Conservation (phyloP, 2,329 filamentous ascomycete species). For the Pestalotiopsis sp. region DNA sequence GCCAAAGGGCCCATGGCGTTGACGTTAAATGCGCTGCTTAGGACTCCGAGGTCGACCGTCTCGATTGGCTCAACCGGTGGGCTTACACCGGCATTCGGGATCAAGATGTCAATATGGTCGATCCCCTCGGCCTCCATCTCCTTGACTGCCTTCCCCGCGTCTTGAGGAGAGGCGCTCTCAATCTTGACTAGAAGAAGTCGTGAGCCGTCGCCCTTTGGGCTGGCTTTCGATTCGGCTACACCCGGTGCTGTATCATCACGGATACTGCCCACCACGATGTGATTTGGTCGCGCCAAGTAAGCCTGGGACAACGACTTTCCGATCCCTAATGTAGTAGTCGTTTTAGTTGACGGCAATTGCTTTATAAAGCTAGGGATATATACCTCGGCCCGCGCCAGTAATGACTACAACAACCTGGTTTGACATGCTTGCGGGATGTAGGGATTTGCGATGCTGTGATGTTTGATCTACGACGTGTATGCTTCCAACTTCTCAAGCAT, state of each 20-base stretch:
- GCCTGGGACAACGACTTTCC: constrained; percentile 29
- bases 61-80: constrained; percentile 25
- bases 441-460: background rate
- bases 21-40: constrained; percentile 24
- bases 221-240: constrained; percentile 24
- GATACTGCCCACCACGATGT: constrained; percentile 41
- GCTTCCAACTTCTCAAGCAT: background rate
- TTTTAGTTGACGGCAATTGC: background rate
- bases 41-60: constrained; percentile 27
- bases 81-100: constrained; percentile 36
- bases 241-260: constrained; percentile 28
- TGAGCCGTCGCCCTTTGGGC: constrained; percentile 27
- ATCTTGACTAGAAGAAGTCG: constrained; percentile 31
- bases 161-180: constrained; percentile 26
- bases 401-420: background rate
- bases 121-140: constrained; percentile 26
- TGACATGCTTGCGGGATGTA: background rate
- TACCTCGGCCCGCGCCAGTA: constrained; percentile 4
- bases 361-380: background rate
- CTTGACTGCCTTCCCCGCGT: constrained; percentile 27
- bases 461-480: background rate
- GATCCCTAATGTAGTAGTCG: constrained; percentile 23
- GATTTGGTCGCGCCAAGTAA: constrained; percentile 36
- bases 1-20: constrained; percentile 32
- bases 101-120: constrained; percentile 32